A percentile compares a stretch with the other conserved stretches of the same genome.
Conservation (phyloP, 345 rosid species). For the Sonneratia alba region DNA sequence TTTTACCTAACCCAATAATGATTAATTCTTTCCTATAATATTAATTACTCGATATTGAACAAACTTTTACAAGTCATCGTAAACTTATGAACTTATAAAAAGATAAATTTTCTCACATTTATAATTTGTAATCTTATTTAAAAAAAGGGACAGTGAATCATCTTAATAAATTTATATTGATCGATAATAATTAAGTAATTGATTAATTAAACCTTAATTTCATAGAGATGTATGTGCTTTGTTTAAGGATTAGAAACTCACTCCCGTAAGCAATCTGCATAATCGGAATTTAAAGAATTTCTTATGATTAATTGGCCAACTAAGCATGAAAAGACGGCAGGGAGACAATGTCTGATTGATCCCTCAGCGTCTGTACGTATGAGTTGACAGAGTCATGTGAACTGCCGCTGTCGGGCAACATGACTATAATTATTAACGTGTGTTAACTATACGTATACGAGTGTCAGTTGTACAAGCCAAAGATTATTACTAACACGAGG, state of each 20-base stretch:
- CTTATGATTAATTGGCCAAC: neutral
- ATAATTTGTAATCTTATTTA: too few species aligned
- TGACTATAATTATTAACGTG: neutral
- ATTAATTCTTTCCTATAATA: neutral
- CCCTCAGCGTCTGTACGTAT: neutral
- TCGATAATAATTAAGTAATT: too few species aligned
- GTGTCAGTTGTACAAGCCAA: too few species aligned
- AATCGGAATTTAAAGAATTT: neutral
- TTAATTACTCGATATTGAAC: too few species aligned
- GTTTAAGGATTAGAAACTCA: neutral
- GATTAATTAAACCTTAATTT: neutral
- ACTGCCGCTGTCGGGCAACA: neutral
- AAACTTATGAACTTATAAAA: too few species aligned
- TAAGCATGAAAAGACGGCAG: constrained; percentile 1
- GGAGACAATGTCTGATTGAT: neutral
- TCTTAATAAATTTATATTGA: too few species aligned
- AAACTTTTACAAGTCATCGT: too few species aligned
- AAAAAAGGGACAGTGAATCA: too few species aligned
- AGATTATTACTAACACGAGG: too few species aligned
- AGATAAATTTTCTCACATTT: too few species aligned
- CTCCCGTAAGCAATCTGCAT: neutral
- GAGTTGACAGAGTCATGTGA: constrained; percentile 8
- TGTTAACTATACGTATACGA: neutral
- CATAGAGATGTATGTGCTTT: neutral
- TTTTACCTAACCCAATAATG: constrained; percentile 7